Base-by-base conservation (phyloP, 495 filamentous ascomycete genomes). In the Clavariopsis aquatica region DNA sequence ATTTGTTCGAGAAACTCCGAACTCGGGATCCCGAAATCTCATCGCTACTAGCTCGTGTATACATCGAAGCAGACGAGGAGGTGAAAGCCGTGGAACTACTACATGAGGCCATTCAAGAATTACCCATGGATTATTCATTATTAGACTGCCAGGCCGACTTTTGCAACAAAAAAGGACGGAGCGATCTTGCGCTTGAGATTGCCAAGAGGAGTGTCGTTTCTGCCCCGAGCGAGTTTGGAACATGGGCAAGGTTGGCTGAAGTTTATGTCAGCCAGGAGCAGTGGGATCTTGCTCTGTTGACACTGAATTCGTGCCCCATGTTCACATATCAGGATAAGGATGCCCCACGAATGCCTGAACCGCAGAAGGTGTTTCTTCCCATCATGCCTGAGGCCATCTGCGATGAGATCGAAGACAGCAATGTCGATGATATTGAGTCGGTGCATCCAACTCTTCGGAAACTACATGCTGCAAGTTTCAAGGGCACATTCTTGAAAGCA, bases 291-390 rank as follows among this genome's bases (percentile, higher is more conserved):
- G 94, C 95, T 1, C 82, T 98, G 19, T 85, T 96, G 9, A 98
- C 95, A 5, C 81, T 98, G n/a, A 98, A 98, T 77, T 97, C 93
- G 2, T 98, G 95, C 66, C 94, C 94, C 3, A 98, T 98, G 94
- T 98, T 98, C 74, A 98, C 94, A 8, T 97, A 98, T 76, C 93
- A 97, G 74, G 94, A 98, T 74, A 97, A 96, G 69, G 94, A 98
- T 73, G 85, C 91, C 7, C 94, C 94, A 19, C 82, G 93, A 60
- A 92, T 96, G 89, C 94, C 94, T 20, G 91, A 94, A 66, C 92
- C 93, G 0, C 84, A 85, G 52, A 90, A 90, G 54, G 87, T 97
- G 60, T 84, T 89, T 71, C 84, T 98, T 22, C 94, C 94, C 0
- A 87, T 92, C 3, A 81, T 97, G 17, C 83, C 88, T 0, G 95